phyloP scores from a whole-genome alignment of 2,329 filamentous ascomycete genomes.

The Nemania serpens region DNA sequence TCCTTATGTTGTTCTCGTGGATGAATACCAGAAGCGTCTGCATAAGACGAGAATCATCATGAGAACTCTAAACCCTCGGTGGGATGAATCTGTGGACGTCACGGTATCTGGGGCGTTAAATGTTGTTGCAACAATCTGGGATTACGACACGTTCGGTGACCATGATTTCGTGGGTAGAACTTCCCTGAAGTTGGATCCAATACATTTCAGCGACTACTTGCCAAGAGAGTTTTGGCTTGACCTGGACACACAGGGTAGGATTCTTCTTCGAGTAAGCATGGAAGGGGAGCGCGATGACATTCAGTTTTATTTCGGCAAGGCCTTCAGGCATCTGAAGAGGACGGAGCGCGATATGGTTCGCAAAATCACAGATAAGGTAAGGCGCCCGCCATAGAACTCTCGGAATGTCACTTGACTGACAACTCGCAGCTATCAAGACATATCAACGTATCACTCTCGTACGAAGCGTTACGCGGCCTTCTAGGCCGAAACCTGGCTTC shows the following conservation, averaged over 20 bases:
- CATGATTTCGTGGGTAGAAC: slow-evolving; percentile 97
- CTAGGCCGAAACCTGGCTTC: slow-evolving; percentile 70
- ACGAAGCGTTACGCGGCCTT: slow-evolving; percentile 75
- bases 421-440: slow-evolving; percentile 77
- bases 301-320: slow-evolving; percentile 97
- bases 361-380: slow-evolving; percentile 95
- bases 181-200: slow-evolving; percentile 97
- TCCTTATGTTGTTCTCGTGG: slow-evolving; percentile 94
- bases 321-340: slow-evolving; percentile 91
- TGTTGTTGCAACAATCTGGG: slow-evolving; percentile 96
- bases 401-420: slow-evolving; percentile 19
- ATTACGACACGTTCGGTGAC: slow-evolving; percentile 95
- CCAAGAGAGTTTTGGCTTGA: slow-evolving; percentile 98
- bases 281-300: slow-evolving; percentile 98
- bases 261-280: slow-evolving; percentile 94
- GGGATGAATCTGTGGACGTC: slow-evolving; percentile 97
- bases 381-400: slow-evolving; percentile 28
- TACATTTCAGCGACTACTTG: slow-evolving; percentile 94
- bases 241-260: slow-evolving; percentile 88
- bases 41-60: slow-evolving; percentile 94
- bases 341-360: slow-evolving; percentile 98
- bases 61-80: slow-evolving; percentile 87
- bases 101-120: slow-evolving; percentile 90
- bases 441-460: slow-evolving; percentile 86
- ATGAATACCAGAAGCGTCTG: slow-evolving; percentile 96